Evolutionary conservation across 768 basidiomycete genomes (phyloP), one percentile per base, ranked within the genome.

Genomic region (Asterophora parasitica): DNA sequence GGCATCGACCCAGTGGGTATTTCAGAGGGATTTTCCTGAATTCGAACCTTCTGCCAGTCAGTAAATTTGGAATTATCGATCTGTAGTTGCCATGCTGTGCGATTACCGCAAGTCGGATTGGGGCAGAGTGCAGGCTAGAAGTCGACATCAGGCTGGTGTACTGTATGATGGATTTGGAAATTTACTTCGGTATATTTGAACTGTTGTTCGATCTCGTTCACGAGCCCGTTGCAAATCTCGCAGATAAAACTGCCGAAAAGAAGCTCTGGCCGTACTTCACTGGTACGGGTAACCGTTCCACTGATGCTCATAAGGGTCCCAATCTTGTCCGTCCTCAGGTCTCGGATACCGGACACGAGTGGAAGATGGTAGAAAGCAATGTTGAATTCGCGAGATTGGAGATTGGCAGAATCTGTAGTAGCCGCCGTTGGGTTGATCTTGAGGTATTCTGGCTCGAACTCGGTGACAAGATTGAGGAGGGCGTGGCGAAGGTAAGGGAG

Each of bases 1-100:
- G 96, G 96, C 96, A 98, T 99, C 3, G 88, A 91, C 1, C 96
- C 96, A 0, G 95, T 98, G 1, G 96, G 96, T 48, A 99, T 98
- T 68, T 98, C 96, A 20, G 94, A 96, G 8, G 95, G 86, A 59
- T 97, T 98, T 71, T 99, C 96, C 61, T 99, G 96, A 37, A 99
- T 97, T 36, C 96, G 84, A 40, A 98, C 93, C 66, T 97, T 97
- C 66, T 99, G 96, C 96, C 96, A 98, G 63, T 99, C 96, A 0
- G 92, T 90, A 63, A 99, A 99, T 64, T 92, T 94, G 23, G 91
- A 94, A 44, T 85, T 84, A 63, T 98, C 95, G 49, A 98, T 92
- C 62, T 94, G 90, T 34, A 99, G 79, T 60, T 93, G 85, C 94
- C 94, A 99, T 27, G 81, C 86, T 13, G 71, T 67, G 26, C 93